Evolutionary conservation across 495 filamentous ascomycete species (phyloP).

Genomic region (Xylaria nigripes): DNA sequence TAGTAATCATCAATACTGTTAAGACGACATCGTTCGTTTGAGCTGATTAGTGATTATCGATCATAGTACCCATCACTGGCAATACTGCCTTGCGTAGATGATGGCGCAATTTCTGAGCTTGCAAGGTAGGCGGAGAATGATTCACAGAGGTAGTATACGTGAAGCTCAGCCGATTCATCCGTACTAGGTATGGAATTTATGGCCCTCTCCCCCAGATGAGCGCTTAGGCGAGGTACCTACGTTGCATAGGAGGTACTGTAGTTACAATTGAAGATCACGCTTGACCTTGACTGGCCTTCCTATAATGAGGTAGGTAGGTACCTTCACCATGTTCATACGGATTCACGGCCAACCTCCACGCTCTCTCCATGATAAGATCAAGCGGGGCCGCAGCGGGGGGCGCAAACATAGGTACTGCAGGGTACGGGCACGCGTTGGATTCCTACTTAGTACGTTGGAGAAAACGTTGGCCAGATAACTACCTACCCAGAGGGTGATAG

Average conservation of each 20-base stretch:
- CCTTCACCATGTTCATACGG: conserved; percentile 9
- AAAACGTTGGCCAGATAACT: neutral
- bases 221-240: neutral
- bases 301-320: too few relatives aligned
- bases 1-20: neutral
- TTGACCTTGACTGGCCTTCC: neutral
- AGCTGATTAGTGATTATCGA: neutral
- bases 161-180: conserved; percentile 3
- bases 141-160: conserved; percentile 10
- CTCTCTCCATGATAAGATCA: conserved; percentile 3
- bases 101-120: neutral
- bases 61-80: neutral
- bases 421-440: conserved; percentile 3
- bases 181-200: neutral
- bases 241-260: neutral
- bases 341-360: conserved; percentile 6
- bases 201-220: conserved; percentile 1
- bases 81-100: neutral
- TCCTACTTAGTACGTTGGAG: conserved; percentile 11
- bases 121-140: conserved; percentile 1
- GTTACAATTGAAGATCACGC: conserved; percentile 6
- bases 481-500: neutral
- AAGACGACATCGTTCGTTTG: neutral
- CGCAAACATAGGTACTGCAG: conserved; percentile 1
- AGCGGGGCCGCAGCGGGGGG: conserved; percentile 14